Evolutionary conservation across 768 basidiomycete genomes (phyloP).

Genomic region (Chalciporus piperatus): DNA sequence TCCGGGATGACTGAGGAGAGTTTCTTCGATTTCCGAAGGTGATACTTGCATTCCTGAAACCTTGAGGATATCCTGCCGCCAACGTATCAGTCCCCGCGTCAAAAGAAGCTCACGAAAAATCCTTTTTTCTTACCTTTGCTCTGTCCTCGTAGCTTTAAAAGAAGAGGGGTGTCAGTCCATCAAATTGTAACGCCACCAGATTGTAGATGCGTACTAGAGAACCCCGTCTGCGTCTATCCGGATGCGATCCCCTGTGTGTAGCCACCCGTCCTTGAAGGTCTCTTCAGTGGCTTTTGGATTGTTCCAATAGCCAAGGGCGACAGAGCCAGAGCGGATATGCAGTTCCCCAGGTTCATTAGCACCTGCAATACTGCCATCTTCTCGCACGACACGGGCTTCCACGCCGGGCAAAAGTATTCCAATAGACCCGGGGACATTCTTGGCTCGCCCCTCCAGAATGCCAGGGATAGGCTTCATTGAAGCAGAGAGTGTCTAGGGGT

Average conservation of each 20-base stretch:
- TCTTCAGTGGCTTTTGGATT: slow-evolving; percentile 63
- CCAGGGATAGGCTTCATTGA: slow-evolving; percentile 45
- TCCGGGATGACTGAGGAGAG: slow-evolving; percentile 58
- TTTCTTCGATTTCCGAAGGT: slow-evolving; percentile 73
- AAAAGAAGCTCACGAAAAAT: neutral
- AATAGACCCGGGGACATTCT: slow-evolving; percentile 40
- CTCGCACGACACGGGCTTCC: slow-evolving; percentile 59
- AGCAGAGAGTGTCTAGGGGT: slow-evolving; percentile 52
- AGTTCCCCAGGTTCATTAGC: slow-evolving; percentile 65
- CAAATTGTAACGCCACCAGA: neutral
- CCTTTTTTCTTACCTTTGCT: slow-evolving; percentile 49
- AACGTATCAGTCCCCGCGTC: neutral
- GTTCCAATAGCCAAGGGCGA: slow-evolving; percentile 70
- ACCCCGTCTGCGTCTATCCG: slow-evolving; percentile 55
- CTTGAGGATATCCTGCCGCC: slow-evolving; percentile 70
- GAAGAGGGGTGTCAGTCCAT: neutral
- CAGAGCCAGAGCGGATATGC: slow-evolving; percentile 51
- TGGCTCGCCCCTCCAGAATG: slow-evolving; percentile 41
- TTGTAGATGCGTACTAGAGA: slow-evolving; percentile 53
- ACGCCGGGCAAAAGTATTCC: slow-evolving; percentile 64
- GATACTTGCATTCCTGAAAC: slow-evolving; percentile 80
- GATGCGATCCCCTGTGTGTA: slow-evolving; percentile 73
- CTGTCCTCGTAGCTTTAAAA: slow-evolving; percentile 64
- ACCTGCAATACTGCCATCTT: slow-evolving; percentile 54
- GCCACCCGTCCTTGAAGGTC: slow-evolving; percentile 70